Conservation (phyloP, 1,139 yeast genomes). For the Lodderomyces parapsilosis region DNA sequence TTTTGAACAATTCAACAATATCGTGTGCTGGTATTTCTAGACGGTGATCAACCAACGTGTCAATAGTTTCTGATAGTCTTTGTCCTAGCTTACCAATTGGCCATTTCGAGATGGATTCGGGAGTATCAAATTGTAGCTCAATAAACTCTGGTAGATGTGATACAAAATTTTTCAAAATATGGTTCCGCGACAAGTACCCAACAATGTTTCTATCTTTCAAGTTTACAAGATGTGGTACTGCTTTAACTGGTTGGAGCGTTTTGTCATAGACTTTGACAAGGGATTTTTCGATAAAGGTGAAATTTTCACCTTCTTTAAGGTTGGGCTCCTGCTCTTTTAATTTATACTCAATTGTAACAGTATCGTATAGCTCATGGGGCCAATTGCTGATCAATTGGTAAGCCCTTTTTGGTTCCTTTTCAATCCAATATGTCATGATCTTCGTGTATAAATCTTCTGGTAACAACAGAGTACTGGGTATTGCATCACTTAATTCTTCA, state of each 20-base stretch:
- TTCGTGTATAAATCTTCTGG: conserved; percentile 46
- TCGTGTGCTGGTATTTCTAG: conserved; percentile 59
- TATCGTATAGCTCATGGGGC: conserved; percentile 58
- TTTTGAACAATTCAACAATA: conserved; percentile 49
- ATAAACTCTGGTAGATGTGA: conserved; percentile 54
- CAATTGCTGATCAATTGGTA: conserved; percentile 49
- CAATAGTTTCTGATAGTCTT: conserved; percentile 45
- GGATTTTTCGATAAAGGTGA: conserved; percentile 39
- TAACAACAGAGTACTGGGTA: conserved; percentile 51
- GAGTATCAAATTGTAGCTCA: conserved; percentile 39
- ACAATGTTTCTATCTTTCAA: conserved; percentile 57
- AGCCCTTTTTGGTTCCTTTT: conserved; percentile 31
- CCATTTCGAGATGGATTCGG: conserved; percentile 22
- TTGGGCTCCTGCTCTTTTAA: conserved; percentile 40
- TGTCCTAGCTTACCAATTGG: conserved; percentile 44
- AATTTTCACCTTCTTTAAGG: conserved; percentile 4
- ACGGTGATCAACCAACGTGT: conserved; percentile 60
- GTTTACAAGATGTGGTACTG: conserved; percentile 60
- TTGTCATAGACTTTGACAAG: conserved; percentile 58
- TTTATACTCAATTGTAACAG: conserved; percentile 39
- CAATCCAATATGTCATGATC: conserved; percentile 52
- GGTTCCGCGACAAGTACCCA: conserved; percentile 58
- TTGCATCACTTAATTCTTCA: conserved; percentile 44
- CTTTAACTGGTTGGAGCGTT: conserved; percentile 57
- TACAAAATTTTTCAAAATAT: conserved; percentile 54